These are phyloP conservation scores for Senna tora DNA, from an alignment of 306 rosid genomes.

Conservation along the genomic window DNA sequence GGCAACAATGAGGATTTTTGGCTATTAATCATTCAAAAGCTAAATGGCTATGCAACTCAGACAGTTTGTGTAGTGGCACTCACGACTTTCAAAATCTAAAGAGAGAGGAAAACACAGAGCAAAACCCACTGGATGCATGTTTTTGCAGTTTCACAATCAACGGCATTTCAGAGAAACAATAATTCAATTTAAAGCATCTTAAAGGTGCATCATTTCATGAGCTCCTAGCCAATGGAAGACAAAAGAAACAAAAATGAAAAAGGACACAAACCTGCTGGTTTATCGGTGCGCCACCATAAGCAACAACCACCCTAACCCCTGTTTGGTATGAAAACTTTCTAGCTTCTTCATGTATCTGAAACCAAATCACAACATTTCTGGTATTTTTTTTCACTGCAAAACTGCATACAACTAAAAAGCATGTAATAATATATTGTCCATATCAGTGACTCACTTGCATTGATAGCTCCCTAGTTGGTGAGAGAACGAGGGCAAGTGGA, in stretches of 20 bases:
- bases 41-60: background rate
- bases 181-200: background rate
- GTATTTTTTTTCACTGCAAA: background rate
- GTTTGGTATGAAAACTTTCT: conserved; percentile 64
- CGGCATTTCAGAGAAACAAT: background rate
- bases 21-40: background rate
- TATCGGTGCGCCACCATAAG: conserved; percentile 78
- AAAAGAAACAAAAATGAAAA: background rate
- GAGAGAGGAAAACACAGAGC: background rate
- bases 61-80: background rate
- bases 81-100: background rate
- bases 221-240: background rate
- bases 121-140: background rate
- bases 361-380: conserved; percentile 11
- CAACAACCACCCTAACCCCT: conserved; percentile 76
- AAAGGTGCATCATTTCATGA: background rate
- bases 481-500: conserved; percentile 69
- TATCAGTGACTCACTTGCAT: conserved; percentile 59
- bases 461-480: conserved; percentile 77
- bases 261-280: conserved; percentile 58
- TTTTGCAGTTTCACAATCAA: background rate
- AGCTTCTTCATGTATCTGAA: conserved; percentile 72
- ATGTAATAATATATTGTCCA: background rate
- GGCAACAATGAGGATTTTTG: background rate
- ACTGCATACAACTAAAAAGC: background rate